Evolutionary conservation across 805 yeast species (phyloP).

Genomic region (Candida tibetensis): DNA sequence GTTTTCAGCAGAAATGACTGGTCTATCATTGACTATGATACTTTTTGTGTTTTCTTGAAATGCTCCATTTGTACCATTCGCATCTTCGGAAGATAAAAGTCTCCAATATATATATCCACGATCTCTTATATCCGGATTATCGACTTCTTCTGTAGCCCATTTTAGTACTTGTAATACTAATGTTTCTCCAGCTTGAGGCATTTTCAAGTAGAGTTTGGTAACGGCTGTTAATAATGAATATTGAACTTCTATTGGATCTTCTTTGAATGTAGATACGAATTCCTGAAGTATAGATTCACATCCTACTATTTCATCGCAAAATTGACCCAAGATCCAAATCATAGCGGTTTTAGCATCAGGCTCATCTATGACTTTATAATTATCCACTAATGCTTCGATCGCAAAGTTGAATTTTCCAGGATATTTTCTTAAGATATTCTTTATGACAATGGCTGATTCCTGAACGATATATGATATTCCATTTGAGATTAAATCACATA

Average conservation of each 20-base stretch:
- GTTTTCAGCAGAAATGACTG: constrained; percentile 62
- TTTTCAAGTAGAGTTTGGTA: constrained; percentile 61
- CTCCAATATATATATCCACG: constrained; percentile 87
- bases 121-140: constrained; percentile 84
- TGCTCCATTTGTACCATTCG: constrained; percentile 39
- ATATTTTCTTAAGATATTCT: constrained; percentile 73
- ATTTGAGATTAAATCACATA: constrained; percentile 57
- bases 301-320: constrained; percentile 47
- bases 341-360: constrained; percentile 76
- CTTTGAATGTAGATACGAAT: constrained; percentile 47
- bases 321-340: constrained; percentile 83
- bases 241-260: constrained; percentile 74
- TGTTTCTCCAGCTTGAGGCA: constrained; percentile 53
- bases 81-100: constrained; percentile 48
- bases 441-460: constrained; percentile 73
- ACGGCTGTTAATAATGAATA: constrained; percentile 69
- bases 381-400: constrained; percentile 26
- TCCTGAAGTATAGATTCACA: constrained; percentile 40
- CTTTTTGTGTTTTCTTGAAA: constrained; percentile 37
- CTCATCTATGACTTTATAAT: constrained; percentile 54
- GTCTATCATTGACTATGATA: constrained; percentile 60
- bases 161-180: constrained; percentile 59
- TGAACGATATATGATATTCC: constrained; percentile 74
- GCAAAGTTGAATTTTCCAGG: constrained; percentile 51
- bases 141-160: constrained; percentile 67